Percentiles rank a stretch among this genome's conserved stretches.
phyloP scores from a whole-genome alignment of 2,329 filamentous ascomycete species.

The Bretziella fagacearum region DNA sequence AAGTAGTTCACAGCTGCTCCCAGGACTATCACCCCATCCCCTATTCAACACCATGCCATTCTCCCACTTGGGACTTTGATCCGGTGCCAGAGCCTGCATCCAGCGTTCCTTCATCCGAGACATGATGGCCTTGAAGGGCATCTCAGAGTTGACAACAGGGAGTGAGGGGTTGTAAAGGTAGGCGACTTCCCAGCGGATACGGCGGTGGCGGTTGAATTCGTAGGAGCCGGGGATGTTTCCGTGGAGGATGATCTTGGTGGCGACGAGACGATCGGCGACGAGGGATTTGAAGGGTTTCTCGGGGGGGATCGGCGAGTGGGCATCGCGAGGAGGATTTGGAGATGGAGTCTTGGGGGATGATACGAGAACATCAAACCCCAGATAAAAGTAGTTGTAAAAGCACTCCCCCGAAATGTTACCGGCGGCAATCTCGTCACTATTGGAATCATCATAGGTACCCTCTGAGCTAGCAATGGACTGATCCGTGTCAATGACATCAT shows the following conservation, averaged over 20 bases:
- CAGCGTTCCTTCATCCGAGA: slow-evolving; percentile 50
- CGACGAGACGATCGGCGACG: slow-evolving; percentile 52
- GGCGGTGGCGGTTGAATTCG: slow-evolving; percentile 84
- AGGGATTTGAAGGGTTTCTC: slow-evolving; percentile 22
- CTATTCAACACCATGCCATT: slow-evolving; percentile 78
- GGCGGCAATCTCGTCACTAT: slow-evolving; percentile 37
- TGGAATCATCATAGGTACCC: slow-evolving; percentile 43
- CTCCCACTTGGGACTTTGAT: slow-evolving; percentile 34
- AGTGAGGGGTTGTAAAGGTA: slow-evolving; percentile 26
- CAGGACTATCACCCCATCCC: slow-evolving; percentile 81
- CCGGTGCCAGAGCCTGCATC: slow-evolving; percentile 45
- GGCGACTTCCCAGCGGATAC: slow-evolving; percentile 68
- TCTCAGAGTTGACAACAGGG: slow-evolving; percentile 46
- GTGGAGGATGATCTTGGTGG: slow-evolving; percentile 83
- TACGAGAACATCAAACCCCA: slow-evolving; percentile 87
- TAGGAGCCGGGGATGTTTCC: slow-evolving; percentile 92
- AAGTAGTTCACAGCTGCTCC: slow-evolving; percentile 71
- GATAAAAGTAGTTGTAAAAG: slow-evolving; percentile 95
- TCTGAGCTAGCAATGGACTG: slow-evolving; percentile 59
- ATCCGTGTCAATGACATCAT: slow-evolving; percentile 53
- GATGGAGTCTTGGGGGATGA: slow-evolving; percentile 55
- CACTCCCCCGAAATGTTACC: slow-evolving; percentile 50
- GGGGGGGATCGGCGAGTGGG: slow-evolving; percentile 6
- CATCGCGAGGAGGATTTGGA: slow-evolving; percentile 38
- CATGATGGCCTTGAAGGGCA: slow-evolving; percentile 58